These are phyloP conservation scores for Dillenia suffruticosa DNA, from an alignment of 164 flowering plant genomes.

Conservation along the genomic window DNA sequence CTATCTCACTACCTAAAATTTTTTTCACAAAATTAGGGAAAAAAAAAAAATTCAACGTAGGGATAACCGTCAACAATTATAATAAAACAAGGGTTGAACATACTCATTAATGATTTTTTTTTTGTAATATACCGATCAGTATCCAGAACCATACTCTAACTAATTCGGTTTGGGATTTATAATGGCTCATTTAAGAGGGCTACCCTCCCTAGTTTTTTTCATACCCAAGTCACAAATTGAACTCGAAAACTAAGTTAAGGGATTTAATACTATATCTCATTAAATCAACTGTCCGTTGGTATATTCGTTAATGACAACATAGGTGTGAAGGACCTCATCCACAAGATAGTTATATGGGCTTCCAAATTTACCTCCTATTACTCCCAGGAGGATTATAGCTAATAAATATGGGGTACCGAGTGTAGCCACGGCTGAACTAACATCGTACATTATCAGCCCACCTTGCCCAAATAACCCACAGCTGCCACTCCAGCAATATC, in stretches of 20 bases:
- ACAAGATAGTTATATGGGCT: slow-evolving; percentile 26
- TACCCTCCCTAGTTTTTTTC: too few relatives aligned
- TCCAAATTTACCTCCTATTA: slow-evolving; percentile 28
- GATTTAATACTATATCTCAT: too few relatives aligned
- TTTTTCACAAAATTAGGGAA: too few relatives aligned
- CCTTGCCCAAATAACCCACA: slow-evolving; percentile 35
- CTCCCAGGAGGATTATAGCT: slow-evolving; percentile 20
- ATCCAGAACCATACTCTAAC: too few relatives aligned
- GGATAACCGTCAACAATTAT: slow-evolving; percentile 5
- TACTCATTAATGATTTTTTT: slow-evolving; percentile 33
- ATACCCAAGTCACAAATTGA: too few relatives aligned
- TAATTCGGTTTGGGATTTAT: too few relatives aligned
- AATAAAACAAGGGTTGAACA: background rate
- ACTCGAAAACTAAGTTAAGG: too few relatives aligned
- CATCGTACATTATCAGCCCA: slow-evolving; percentile 36
- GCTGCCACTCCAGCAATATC: slow-evolving; percentile 18
- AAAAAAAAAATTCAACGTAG: too few relatives aligned
- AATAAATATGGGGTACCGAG: slow-evolving; percentile 20
- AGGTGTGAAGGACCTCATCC: slow-evolving; percentile 26
- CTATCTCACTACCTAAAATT: too few relatives aligned
- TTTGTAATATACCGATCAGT: too few relatives aligned
- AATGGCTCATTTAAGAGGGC: too few relatives aligned
- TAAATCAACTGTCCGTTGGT: too few relatives aligned
- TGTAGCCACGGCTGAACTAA: slow-evolving; percentile 13
- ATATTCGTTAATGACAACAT: slow-evolving; percentile 31